Evolutionary conservation across 768 basidiomycete genomes (phyloP).

Genomic region (Russula sp.): DNA sequence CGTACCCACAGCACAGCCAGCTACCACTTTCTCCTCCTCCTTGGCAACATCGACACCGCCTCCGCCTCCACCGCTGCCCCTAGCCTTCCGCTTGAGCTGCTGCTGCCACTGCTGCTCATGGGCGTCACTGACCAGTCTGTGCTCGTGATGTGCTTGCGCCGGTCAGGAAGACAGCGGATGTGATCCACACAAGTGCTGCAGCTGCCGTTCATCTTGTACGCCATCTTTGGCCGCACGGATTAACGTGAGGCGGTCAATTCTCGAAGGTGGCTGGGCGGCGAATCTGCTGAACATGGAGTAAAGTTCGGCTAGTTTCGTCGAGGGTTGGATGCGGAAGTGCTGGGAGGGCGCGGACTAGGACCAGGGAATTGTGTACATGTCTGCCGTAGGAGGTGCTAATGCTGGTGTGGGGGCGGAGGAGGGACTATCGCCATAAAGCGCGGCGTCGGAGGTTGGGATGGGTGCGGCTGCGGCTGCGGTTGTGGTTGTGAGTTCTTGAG

Average conservation of each 20-base stretch:
- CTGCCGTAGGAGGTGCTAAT: background rate
- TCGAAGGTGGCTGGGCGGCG: background rate
- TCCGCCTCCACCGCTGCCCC: background rate
- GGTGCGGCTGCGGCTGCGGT: no score
- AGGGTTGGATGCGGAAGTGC: background rate
- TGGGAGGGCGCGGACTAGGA: background rate
- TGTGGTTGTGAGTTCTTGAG: background rate
- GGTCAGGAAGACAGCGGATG: background rate
- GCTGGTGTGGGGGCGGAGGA: background rate
- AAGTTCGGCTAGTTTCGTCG: background rate
- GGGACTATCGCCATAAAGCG: background rate
- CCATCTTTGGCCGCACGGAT: conserved; percentile 9
- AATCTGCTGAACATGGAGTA: background rate
- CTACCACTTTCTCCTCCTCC: background rate
- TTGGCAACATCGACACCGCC: background rate
- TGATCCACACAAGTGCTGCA: background rate
- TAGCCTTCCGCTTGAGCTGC: background rate
- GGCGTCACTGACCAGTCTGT: background rate
- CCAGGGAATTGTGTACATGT: no score
- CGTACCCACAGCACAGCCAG: background rate
- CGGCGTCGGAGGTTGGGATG: background rate
- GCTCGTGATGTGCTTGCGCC: background rate
- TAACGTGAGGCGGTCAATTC: background rate
- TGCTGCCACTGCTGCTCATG: background rate
- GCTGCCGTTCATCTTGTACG: background rate